These are phyloP conservation scores for Leptographium procerum DNA, from an alignment of 2,329 filamentous ascomycete genomes.

Conservation along the genomic window DNA sequence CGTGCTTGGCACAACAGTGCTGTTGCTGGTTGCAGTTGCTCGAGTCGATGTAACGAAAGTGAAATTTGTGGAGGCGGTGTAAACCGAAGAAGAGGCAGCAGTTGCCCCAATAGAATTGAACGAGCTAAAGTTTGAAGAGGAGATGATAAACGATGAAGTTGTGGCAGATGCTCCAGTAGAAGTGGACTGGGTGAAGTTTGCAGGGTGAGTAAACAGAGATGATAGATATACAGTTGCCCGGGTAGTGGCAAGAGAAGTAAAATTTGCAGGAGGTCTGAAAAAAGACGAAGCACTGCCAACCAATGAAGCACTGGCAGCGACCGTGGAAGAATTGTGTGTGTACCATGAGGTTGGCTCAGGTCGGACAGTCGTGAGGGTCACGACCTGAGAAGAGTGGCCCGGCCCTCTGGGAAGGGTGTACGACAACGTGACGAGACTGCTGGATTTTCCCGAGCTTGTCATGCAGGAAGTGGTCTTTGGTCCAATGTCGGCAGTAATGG, in stretches of 20 bases:
- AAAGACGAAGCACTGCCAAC: neutral
- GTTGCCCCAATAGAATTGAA: no score
- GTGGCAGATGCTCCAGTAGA: no score
- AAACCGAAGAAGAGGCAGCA: no score
- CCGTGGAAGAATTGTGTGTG: neutral
- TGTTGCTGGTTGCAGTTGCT: neutral
- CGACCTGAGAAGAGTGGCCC: neutral
- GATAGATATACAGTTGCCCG: neutral
- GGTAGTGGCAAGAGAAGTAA: neutral
- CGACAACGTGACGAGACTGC: constrained; percentile 12
- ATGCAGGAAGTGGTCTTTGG: neutral
- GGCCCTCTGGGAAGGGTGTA: constrained; percentile 12
- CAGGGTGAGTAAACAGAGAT: neutral
- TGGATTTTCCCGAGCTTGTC: neutral
- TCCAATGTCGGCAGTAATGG: neutral
- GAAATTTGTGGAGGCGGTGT: no score
- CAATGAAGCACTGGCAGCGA: no score
- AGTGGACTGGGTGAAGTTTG: no score
- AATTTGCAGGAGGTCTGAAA: neutral
- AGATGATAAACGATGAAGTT: no score
- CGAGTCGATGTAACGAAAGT: neutral
- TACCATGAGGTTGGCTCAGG: neutral
- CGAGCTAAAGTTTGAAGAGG: no score
- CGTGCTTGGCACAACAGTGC: neutral
- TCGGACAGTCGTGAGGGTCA: constrained; percentile 7